Percentiles rank a stretch among this genome's conserved stretches.
phyloP scores from a whole-genome alignment of 2,329 filamentous ascomycete genomes.

The Lasiodiplodia sp. region DNA sequence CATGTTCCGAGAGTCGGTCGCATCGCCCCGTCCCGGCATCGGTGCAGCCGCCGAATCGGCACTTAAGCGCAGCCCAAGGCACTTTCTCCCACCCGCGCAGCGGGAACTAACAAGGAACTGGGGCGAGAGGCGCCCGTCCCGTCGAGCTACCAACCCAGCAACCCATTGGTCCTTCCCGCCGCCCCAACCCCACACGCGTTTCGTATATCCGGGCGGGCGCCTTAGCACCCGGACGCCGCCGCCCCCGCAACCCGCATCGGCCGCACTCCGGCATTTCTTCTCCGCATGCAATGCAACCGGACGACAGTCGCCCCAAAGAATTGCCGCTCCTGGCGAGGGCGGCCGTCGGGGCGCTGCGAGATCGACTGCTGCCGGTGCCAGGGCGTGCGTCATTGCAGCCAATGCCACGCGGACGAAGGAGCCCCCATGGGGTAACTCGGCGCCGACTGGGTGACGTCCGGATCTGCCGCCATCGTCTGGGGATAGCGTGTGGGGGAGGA shows the following conservation, averaged over 20 bases:
- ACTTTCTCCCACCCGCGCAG: not conserved
- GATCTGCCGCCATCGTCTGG: not conserved
- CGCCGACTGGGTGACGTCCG: not conserved
- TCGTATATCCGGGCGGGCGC: not conserved
- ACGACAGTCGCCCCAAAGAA: constrained; percentile 15
- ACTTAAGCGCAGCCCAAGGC: too few species aligned
- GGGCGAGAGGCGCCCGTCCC: constrained; percentile 10
- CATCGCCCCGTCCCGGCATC: not conserved
- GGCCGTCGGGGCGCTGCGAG: not conserved
- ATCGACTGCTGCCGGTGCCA: not conserved
- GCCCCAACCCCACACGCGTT: not conserved
- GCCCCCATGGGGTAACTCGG: constrained; percentile 14
- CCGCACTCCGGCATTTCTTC: constrained; percentile 7
- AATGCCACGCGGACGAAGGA: not conserved
- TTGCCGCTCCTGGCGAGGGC: not conserved
- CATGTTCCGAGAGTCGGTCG: not conserved
- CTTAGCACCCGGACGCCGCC: not conserved
- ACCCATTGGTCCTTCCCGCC: not conserved
- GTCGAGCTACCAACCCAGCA: not conserved
- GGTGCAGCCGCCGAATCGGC: not conserved
- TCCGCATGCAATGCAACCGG: constrained; percentile 5
- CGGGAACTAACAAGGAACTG: not conserved
- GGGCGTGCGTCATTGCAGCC: not conserved
- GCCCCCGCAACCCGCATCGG: not conserved
- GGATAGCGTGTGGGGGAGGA: not conserved